A percentile compares a stretch with the other conserved stretches of the same genome.
These are phyloP conservation scores for Phaeodactylum tricornutum DNA, from an alignment of 108 stramenopile genomes.

Conservation along the genomic window DNA sequence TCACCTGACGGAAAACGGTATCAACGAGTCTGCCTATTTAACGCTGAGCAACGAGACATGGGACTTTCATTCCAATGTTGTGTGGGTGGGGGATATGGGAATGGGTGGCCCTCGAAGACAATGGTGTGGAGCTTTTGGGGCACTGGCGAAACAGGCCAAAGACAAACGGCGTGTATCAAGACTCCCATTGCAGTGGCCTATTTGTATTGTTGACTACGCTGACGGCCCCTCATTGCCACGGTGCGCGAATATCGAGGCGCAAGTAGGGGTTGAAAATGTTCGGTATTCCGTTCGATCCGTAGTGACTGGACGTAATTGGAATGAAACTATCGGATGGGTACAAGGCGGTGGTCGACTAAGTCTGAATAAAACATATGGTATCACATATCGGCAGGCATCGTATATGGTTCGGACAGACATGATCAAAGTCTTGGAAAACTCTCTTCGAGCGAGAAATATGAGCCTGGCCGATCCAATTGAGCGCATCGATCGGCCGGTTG, in stretches of 20 bases:
- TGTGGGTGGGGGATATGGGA: not conserved
- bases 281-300: not conserved
- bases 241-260: not conserved
- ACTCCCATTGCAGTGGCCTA: not conserved
- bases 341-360: not conserved
- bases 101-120: not conserved
- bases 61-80: not conserved
- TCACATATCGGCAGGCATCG: not conserved
- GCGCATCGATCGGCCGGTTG: slow-evolving; percentile 8
- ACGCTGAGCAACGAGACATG: not conserved
- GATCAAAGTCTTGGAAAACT: not conserved
- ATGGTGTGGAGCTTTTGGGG: not conserved
- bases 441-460: not conserved
- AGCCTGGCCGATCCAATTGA: slow-evolving; percentile 9
- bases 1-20: not conserved
- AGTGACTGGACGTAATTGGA: not conserved
- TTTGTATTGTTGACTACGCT: not conserved
- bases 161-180: not conserved
- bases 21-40: not conserved
- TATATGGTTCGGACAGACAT: not conserved
- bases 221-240: not conserved
- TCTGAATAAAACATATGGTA: not conserved
- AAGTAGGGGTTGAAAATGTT: not conserved
- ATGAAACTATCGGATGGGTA: not conserved
- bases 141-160: not conserved